These are phyloP conservation scores for Populus tomentosa DNA, from an alignment of 441 rosid genomes.

Conservation along the genomic window DNA sequence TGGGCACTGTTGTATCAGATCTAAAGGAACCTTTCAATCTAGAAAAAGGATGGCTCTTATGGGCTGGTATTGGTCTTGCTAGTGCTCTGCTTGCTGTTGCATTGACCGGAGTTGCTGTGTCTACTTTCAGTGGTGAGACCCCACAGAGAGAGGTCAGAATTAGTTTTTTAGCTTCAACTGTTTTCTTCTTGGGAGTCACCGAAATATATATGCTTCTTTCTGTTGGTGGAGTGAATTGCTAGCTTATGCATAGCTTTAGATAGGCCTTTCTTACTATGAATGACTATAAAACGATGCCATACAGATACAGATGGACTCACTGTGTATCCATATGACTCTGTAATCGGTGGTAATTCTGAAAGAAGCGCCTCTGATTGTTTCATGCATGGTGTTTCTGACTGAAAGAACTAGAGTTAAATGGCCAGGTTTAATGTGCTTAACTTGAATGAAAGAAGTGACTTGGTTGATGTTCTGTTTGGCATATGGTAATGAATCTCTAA, in stretches of 20 bases:
- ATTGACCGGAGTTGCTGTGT: conserved; percentile 40
- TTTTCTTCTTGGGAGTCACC: neutral
- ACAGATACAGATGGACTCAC: neutral
- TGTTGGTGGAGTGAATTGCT: too few species aligned
- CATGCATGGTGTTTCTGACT: neutral
- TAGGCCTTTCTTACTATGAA: neutral
- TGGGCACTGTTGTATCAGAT: conserved; percentile 35
- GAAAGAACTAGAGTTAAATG: neutral
- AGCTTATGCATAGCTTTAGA: neutral
- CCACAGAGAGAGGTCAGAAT: conserved; percentile 61
- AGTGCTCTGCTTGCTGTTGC: conserved; percentile 45
- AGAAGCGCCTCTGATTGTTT: neutral
- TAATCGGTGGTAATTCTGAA: neutral
- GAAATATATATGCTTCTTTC: neutral
- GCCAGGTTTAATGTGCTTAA: neutral
- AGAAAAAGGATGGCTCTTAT: conserved; percentile 58
- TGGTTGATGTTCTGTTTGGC: neutral
- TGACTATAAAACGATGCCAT: neutral
- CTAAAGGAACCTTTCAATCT: conserved; percentile 62
- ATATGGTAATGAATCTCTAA: neutral
- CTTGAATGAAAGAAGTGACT: neutral
- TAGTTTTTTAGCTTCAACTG: neutral
- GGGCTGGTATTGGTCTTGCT: conserved; percentile 60
- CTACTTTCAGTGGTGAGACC: conserved; percentile 46
- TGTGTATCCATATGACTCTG: neutral